Base-by-base conservation (phyloP, 2,329 filamentous ascomycete genomes). In the Fusarium hainanense region DNA sequence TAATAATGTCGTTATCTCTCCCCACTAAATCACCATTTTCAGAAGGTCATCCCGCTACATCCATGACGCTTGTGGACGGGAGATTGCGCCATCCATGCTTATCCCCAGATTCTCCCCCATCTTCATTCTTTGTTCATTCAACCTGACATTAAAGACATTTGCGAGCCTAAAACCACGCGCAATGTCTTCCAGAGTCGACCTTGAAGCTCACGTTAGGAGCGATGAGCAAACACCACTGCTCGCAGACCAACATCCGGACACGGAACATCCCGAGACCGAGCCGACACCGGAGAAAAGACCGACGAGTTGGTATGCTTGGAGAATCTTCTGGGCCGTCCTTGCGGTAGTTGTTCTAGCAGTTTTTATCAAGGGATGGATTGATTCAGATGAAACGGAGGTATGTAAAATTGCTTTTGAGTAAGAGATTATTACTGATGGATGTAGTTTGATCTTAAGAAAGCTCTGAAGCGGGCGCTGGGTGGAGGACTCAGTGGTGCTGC, bases 401-500 rank as follows among this genome's bases (percentile, higher is more conserved):
- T 27, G 3, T 18, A 4, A 6, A 4, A 1, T 3, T 0, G 4
- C 23, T 2, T 25, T 6, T 7, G 23, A 25, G 23, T 25, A n/a
- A n/a, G 23, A 7, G 23, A 25, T 25, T 25, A 6, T 25, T 7
- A 25, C 23, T 25, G 23, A 67, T 28, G 1, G 9, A 18, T 7
- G 21, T 10, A 84, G 82, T 85, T 85, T 52, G 82, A 85, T 37
- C 70, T 85, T 0, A 77, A 77, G 30, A 75, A 75, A n/a, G 83
- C 83, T 2, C 79, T 85, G 10, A 82, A 79, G 60, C 73, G 78
- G 46, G 83, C 83, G 1, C 79, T 85, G 1, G 83, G 83, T 0
- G 82, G 83, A 16, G 83, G 83, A 2, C 63, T 85, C 20, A 84
- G 82, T 40, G 83, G 83, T 47, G 83, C 83, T 21, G 82, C 83